Base-by-base conservation (phyloP, 257 asterid genomes). In the Lithospermum erythrorhizon region DNA sequence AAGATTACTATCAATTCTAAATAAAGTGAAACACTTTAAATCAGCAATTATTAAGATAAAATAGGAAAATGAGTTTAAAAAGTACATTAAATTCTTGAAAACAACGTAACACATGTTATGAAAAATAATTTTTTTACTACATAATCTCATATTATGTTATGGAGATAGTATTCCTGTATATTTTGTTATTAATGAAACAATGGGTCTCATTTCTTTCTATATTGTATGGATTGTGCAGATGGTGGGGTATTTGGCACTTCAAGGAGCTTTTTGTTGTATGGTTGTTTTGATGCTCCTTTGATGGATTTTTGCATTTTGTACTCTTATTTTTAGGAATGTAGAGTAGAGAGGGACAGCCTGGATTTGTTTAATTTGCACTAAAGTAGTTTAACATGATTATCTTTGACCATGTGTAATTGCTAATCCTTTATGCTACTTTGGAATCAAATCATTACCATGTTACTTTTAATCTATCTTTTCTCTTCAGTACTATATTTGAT, bases 391-490 rank as follows among this genome's bases (percentile, higher is more conserved):
- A 11, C 3, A 18, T 41, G 49, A 35, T 14, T 11, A 41, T 14
- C 49, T 41, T 41, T 41, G 49, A 41, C 49, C 49, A 14, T 41
- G 49, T 41, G 2, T 41, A 71, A 71, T 80, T 77, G 70, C 49
- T 72, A 71, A 73, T 70, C 68, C 64, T 73, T 76, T 64, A 70
- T 76, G 78, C 90, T 79, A 79, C 95, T 81, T 78, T 76, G 65
- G 74, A 73, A 81, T 87, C 78, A 41, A 41, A 79, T 81, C 75
- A 67, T 66, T 72, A 62, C 77, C 75, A 53, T 7, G 4, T 10
- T 53, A 19, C 6, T 9, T 53, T 53, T 53, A 35, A 7, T 35
- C 45, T 9, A 7, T 35, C 45, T 27, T 27, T 27, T 27, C 32
- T 27, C 32, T 27, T 27, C 32, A 2, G 6, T 27, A 3, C 2